These are phyloP conservation scores for Didymella segeticola DNA, from an alignment of 2,329 filamentous ascomycete genomes.

Conservation along the genomic window DNA sequence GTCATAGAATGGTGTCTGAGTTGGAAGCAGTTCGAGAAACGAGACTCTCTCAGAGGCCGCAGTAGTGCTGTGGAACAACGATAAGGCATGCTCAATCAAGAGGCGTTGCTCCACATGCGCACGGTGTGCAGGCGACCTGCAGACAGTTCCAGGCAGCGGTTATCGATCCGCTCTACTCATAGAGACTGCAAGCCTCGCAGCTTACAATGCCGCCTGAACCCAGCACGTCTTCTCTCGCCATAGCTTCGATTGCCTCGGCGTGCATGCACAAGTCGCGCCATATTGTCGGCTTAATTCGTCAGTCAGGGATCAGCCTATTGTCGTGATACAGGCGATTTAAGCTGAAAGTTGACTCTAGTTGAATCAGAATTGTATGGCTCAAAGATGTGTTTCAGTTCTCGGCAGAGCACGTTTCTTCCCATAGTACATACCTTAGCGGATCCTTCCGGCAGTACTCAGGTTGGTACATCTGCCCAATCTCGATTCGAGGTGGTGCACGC, in stretches of 20 bases:
- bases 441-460: constrained; percentile 16
- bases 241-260: neutral
- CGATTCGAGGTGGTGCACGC: constrained; percentile 27
- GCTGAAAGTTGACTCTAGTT: neutral
- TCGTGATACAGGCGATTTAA: neutral
- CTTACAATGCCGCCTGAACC: constrained; percentile 36
- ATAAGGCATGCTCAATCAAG: constrained; percentile 45
- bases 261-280: neutral
- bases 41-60: constrained; percentile 38
- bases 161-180: constrained; percentile 32
- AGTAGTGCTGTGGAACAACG: constrained; percentile 43
- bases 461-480: constrained; percentile 25
- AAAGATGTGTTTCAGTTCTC: constrained; percentile 19
- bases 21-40: constrained; percentile 22
- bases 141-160: constrained; percentile 21
- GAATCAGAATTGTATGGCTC: constrained; percentile 11
- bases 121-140: constrained; percentile 34
- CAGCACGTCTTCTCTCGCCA: constrained; percentile 3
- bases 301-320: neutral
- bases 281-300: neutral
- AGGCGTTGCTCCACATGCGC: constrained; percentile 24
- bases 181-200: constrained; percentile 36
- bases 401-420: constrained; percentile 35
- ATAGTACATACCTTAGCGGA: constrained; percentile 29
- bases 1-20: constrained; percentile 34